phyloP scores from a whole-genome alignment of 2,329 filamentous ascomycete genomes.

The Fusarium praegraminearum region DNA sequence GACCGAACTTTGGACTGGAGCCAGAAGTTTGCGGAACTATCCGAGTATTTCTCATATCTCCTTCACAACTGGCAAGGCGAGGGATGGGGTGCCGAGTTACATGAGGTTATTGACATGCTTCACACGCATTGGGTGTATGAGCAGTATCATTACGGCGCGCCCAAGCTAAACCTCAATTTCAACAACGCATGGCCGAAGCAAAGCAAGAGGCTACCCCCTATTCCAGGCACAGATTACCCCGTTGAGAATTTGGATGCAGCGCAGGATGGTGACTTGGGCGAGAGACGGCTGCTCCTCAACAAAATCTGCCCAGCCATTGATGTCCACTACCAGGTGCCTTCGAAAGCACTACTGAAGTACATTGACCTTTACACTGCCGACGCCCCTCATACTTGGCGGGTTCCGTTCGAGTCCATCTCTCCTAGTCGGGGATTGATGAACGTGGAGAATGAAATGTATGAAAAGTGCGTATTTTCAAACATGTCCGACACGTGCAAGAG shows the following conservation, averaged over 20 bases:
- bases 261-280: conserved; percentile 15
- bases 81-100: conserved; percentile 49
- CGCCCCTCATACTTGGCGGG: conserved; percentile 20
- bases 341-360: conserved; percentile 25
- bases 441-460: conserved; percentile 54
- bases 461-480: conserved; percentile 48
- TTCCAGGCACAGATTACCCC: conserved; percentile 28
- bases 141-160: conserved; percentile 50
- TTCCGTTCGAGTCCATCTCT: not conserved
- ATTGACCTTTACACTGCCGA: conserved; percentile 28
- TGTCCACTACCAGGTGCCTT: conserved; percentile 43
- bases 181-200: conserved; percentile 27
- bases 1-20: conserved; percentile 58
- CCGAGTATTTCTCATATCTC: conserved; percentile 56
- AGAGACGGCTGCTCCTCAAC: conserved; percentile 33
- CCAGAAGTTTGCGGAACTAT: conserved; percentile 52
- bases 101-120: conserved; percentile 52
- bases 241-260: not conserved
- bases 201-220: conserved; percentile 48
- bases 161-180: conserved; percentile 47
- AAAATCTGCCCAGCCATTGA: conserved; percentile 35
- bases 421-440: conserved; percentile 50
- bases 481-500: conserved; percentile 35
- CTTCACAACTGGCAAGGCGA: conserved; percentile 37
- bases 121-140: conserved; percentile 53